A percentile compares a stretch with the other conserved stretches of the same genome.
phyloP scores from a whole-genome alignment of 1,284 basidiomycete species.

The Golubevia pallescens region DNA sequence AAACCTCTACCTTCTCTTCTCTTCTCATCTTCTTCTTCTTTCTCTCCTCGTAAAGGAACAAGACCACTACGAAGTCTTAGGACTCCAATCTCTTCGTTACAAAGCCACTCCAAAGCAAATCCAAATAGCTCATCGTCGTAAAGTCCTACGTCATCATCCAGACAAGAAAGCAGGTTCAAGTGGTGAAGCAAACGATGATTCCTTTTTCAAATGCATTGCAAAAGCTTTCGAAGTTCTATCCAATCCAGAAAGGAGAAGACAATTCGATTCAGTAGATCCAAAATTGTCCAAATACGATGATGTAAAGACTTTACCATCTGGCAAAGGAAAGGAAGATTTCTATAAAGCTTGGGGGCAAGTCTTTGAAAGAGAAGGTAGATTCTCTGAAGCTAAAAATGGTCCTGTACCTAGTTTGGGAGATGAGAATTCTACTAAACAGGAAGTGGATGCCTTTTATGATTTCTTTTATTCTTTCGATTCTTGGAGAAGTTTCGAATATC shows the following conservation, averaged over 20 bases:
- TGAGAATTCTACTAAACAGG: conserved; percentile 76
- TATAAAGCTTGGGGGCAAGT: conserved; percentile 75
- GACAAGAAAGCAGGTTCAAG: conserved; percentile 89
- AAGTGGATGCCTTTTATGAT: conserved; percentile 93
- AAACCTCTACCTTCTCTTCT: conserved; percentile 1
- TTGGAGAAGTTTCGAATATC: conserved; percentile 97
- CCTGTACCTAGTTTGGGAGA: conserved; percentile 85
- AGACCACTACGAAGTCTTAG: conserved; percentile 96
- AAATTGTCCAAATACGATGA: conserved; percentile 70
- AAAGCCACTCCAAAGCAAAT: conserved; percentile 89
- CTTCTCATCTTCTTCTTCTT: conserved; percentile 1
- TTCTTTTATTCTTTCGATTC: conserved; percentile 99
- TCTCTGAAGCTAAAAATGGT: conserved; percentile 75
- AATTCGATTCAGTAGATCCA: conserved; percentile 93
- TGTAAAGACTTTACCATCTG: conserved; percentile 33
- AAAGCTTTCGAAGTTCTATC: conserved; percentile 93
- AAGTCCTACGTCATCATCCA: conserved; percentile 97
- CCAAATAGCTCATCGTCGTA: conserved; percentile 95
- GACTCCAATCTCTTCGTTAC: conserved; percentile 87
- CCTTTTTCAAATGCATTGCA: conserved; percentile 99
- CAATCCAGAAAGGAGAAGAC: conserved; percentile 83
- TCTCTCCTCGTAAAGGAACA: conserved; percentile 74
- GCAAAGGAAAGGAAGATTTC: conserved; percentile 69
- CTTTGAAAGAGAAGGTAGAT: conserved; percentile 88
- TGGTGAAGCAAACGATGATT: conserved; percentile 86